Base-by-base conservation (phyloP, 2,329 filamentous ascomycete species). In the Venturia asperata region DNA sequence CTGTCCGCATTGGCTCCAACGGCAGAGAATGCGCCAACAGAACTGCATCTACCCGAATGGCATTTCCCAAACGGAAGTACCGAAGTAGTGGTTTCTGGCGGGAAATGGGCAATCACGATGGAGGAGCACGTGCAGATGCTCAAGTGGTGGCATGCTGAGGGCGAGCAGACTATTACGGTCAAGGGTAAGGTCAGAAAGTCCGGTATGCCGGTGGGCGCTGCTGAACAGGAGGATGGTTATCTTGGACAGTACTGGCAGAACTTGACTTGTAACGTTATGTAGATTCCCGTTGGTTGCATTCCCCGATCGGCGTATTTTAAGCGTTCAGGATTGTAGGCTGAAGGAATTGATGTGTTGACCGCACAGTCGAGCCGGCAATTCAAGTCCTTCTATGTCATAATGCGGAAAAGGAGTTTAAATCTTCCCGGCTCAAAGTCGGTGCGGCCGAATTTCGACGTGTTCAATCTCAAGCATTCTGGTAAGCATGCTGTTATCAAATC, bases 141-240 rank as follows among this genome's bases (percentile, higher is more conserved):
- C 68, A 85, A 85, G 70, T 99, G 94, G 94, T 97, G 93, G 92
- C 92, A 99, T 77, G 85, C 85, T 0, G 87, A 88, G 65, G 94
- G 93, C 1, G 86, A 92, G 69, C 93, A 97, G 77, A 86, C 79
- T 61, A 81, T 99, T 64, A 89, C 83, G 67, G 82, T 97, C 10
- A 87, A 83, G 24, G 94, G 94, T 0, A 78, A 90, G 63, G 71
- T 45, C 66, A 67, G 27, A 70, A 81, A 69, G 81, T 84, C n/a
- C 5, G 56, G 49, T 69, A 87, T 83, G 69, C 77, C 79, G 63
- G 78, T 78, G 3, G 77, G 81, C 55, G 85, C 83, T 1, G 82
- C 82, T 3, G 85, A 85, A 5, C 89, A 91, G 66, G 90, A 92
- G 62, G 84, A 86, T 30, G 88, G 89, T 0, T 97, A 96, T 74